Conservation (phyloP, 1,139 yeast genomes). For the Diutina rugosa region DNA sequence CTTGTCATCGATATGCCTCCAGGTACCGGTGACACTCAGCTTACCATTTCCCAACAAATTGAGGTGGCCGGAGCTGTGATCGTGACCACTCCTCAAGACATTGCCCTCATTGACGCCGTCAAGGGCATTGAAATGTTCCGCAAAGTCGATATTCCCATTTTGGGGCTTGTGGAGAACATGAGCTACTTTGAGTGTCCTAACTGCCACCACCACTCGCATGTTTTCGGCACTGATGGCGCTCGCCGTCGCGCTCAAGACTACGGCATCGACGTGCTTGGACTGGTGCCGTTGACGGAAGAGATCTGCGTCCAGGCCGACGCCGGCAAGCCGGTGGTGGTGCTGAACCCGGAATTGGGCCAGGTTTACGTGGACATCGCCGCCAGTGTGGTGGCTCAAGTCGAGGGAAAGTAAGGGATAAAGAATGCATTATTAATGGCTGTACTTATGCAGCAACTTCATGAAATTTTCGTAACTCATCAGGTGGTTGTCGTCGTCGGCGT, state of each 20-base stretch:
- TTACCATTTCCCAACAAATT: constrained; percentile 70
- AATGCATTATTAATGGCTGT: background rate
- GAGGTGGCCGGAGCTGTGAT: constrained; percentile 68
- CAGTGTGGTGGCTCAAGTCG: constrained; percentile 7
- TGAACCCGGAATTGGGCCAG: constrained; percentile 24
- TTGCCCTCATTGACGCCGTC: constrained; percentile 70
- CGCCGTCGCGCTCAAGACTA: constrained; percentile 39
- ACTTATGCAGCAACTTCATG: constrained; percentile 1
- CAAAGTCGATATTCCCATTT: constrained; percentile 59
- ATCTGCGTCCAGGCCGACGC: constrained; percentile 50
- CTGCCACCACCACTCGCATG: constrained; percentile 60
- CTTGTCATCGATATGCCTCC: constrained; percentile 82
- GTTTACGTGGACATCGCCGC: constrained; percentile 36
- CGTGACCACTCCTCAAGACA: constrained; percentile 81
- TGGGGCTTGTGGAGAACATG: constrained; percentile 81
- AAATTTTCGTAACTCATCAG: constrained; percentile 1
- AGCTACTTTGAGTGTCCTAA: constrained; percentile 66
- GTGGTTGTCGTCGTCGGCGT: background rate
- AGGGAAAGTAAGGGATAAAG: background rate
- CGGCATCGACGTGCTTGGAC: constrained; percentile 42
- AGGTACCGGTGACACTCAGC: constrained; percentile 83
- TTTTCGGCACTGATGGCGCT: constrained; percentile 65
- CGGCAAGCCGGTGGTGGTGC: constrained; percentile 52
- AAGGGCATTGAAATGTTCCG: constrained; percentile 73
- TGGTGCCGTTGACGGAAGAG: constrained; percentile 54